Conservation (phyloP, 192 early-diverging fungal species). For the Podila minutissima region DNA sequence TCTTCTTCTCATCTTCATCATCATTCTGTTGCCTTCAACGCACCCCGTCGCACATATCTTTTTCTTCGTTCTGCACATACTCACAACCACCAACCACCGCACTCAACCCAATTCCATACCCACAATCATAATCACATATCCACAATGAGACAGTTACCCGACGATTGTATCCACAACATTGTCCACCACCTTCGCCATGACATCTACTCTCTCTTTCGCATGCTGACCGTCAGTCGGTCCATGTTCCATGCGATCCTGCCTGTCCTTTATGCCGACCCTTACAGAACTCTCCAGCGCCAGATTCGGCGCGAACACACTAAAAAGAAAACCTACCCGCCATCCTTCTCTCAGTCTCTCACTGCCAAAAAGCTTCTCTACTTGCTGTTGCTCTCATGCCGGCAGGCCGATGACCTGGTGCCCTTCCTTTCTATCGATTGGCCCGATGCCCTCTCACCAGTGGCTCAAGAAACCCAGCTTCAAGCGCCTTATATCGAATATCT, state of each 20-base stretch:
- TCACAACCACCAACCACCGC: not conserved
- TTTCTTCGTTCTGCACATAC: not conserved
- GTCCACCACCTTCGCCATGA: conserved; percentile 20
- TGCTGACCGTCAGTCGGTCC: conserved; percentile 19
- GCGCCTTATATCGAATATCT: conserved; percentile 23
- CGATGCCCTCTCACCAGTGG: conserved; percentile 20
- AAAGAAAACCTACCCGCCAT: not conserved
- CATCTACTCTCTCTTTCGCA: conserved; percentile 14
- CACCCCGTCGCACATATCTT: not conserved
- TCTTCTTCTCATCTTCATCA: not conserved
- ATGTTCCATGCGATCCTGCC: conserved; percentile 23
- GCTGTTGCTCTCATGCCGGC: conserved; percentile 26
- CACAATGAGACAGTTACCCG: conserved; percentile 9
- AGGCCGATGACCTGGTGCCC: conserved; percentile 17
- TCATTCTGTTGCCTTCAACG: not conserved
- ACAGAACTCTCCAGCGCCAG: conserved; percentile 7
- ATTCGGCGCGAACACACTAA: not conserved
- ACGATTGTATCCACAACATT: conserved; percentile 24
- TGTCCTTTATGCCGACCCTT: conserved; percentile 34
- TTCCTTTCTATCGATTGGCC: conserved; percentile 35
- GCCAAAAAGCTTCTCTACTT: conserved; percentile 29
- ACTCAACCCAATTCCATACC: not conserved
- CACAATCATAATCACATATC: not conserved
- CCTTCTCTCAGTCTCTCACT: not conserved
- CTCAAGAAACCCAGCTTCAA: not conserved